Evolutionary conservation across 179 eudicot species (phyloP).

Genomic region (Kewa caespitosa): DNA sequence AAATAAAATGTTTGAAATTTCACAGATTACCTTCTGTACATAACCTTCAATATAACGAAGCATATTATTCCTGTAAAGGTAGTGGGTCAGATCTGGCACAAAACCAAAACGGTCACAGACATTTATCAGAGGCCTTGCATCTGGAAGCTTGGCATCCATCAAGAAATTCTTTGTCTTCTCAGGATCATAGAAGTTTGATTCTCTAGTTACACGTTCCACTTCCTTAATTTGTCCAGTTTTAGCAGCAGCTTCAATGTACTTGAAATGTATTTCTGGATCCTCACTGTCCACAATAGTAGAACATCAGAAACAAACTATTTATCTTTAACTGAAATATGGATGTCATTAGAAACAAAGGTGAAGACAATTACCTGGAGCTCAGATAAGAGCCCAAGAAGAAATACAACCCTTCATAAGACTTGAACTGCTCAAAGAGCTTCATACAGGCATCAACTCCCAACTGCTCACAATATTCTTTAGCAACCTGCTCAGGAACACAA

Average conservation of each 20-base stretch:
- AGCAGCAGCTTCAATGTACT: slow-evolving; percentile 58
- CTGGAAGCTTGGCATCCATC: slow-evolving; percentile 59
- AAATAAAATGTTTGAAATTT: background rate
- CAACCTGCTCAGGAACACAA: slow-evolving; percentile 34
- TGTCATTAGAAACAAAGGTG: background rate
- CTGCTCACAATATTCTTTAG: slow-evolving; percentile 54
- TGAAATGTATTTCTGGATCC: slow-evolving; percentile 55
- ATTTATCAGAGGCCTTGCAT: slow-evolving; percentile 54
- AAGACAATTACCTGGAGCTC: slow-evolving; percentile 40
- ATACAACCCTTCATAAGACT: slow-evolving; percentile 50
- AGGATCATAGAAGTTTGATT: slow-evolving; percentile 52
- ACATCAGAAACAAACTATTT: slow-evolving; percentile 11
- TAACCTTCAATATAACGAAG: slow-evolving; percentile 57
- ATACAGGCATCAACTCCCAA: slow-evolving; percentile 45
- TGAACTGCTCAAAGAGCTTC: slow-evolving; percentile 50
- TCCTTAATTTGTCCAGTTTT: slow-evolving; percentile 58
- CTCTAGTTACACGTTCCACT: slow-evolving; percentile 57
- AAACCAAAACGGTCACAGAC: slow-evolving; percentile 56
- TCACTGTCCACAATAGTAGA: slow-evolving; percentile 32
- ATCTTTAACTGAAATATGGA: background rate
- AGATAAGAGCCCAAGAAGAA: slow-evolving; percentile 51
- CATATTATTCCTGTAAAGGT: slow-evolving; percentile 48
- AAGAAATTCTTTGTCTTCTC: slow-evolving; percentile 56
- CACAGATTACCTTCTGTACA: slow-evolving; percentile 43
- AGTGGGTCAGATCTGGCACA: slow-evolving; percentile 55